These are phyloP conservation scores for Ophiosphaerella narmari DNA, from an alignment of 2,329 filamentous ascomycete genomes.

Conservation along the genomic window DNA sequence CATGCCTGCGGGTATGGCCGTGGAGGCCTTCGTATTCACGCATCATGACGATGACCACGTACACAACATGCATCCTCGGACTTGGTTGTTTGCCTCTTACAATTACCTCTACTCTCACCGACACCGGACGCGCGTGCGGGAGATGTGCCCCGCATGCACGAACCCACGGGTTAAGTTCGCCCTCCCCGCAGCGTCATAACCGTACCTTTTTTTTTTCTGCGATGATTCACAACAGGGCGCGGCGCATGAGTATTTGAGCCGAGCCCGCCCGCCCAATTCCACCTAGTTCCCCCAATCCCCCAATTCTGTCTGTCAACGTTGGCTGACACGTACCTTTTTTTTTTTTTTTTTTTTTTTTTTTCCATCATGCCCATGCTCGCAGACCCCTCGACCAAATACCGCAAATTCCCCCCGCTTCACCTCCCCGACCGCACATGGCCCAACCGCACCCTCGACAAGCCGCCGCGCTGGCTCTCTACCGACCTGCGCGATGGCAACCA, in stretches of 20 bases:
- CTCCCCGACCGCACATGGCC: constrained; percentile 82
- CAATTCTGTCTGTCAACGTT: too few relatives aligned
- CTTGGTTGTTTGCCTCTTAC: too few relatives aligned
- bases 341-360: too few relatives aligned
- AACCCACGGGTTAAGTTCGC: too few relatives aligned
- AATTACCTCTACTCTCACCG: too few relatives aligned
- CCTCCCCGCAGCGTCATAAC: too few relatives aligned
- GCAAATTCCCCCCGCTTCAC: constrained; percentile 67
- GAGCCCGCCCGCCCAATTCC: background rate
- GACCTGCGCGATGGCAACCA: constrained; percentile 93
- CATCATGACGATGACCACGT: background rate
- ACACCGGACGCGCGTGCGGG: too few relatives aligned
- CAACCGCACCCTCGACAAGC: constrained; percentile 77
- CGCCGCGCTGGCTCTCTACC: constrained; percentile 88
- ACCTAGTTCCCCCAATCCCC: too few relatives aligned
- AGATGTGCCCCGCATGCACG: background rate
- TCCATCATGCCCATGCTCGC: constrained; percentile 61
- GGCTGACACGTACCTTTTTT: constrained; percentile 7
- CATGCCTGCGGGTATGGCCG: background rate
- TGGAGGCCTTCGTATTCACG: background rate
- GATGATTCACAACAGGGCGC: too few relatives aligned
- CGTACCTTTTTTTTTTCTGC: too few relatives aligned
- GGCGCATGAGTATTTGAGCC: background rate
- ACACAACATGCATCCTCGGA: too few relatives aligned
- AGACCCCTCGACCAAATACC: constrained; percentile 78